phyloP scores from a whole-genome alignment of 805 yeast species.

The Candida nonsorbophila region DNA sequence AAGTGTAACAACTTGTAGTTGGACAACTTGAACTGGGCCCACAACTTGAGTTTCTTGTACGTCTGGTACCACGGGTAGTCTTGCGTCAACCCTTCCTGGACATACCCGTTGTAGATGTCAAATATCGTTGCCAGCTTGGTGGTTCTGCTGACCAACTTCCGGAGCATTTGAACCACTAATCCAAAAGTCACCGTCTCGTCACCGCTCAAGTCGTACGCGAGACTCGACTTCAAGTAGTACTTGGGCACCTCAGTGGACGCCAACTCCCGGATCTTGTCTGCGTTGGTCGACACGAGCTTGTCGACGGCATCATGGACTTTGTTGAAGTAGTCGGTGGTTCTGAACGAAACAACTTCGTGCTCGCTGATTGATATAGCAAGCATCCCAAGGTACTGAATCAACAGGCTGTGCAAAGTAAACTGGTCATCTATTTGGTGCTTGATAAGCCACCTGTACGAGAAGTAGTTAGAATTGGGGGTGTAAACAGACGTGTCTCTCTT shows the following conservation, averaged over 20 bases:
- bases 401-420: conserved; percentile 26
- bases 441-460: conserved; percentile 26
- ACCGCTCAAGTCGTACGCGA: no score
- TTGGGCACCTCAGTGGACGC: no score
- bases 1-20: conserved; percentile 46
- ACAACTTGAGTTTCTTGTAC: conserved; percentile 53
- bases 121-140: conserved; percentile 29
- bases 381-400: conserved; percentile 32
- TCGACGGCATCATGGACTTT: conserved; percentile 13
- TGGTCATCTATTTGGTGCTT: conserved; percentile 20
- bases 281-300: conserved; percentile 10
- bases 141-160: conserved; percentile 1
- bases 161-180: background rate
- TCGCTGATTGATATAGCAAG: conserved; percentile 31
- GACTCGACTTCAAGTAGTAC: no score
- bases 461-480: conserved; percentile 30
- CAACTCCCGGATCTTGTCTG: no score
- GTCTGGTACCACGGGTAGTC: conserved; percentile 80
- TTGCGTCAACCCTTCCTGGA: conserved; percentile 46
- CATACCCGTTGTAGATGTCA: conserved; percentile 41
- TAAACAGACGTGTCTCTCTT: conserved; percentile 21
- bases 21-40: conserved; percentile 49
- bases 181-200: background rate
- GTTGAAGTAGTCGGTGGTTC: conserved; percentile 15
- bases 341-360: conserved; percentile 31